These are phyloP conservation scores for Penicillium sp. DNA, from an alignment of 2,329 filamentous ascomycete species.

Conservation along the genomic window DNA sequence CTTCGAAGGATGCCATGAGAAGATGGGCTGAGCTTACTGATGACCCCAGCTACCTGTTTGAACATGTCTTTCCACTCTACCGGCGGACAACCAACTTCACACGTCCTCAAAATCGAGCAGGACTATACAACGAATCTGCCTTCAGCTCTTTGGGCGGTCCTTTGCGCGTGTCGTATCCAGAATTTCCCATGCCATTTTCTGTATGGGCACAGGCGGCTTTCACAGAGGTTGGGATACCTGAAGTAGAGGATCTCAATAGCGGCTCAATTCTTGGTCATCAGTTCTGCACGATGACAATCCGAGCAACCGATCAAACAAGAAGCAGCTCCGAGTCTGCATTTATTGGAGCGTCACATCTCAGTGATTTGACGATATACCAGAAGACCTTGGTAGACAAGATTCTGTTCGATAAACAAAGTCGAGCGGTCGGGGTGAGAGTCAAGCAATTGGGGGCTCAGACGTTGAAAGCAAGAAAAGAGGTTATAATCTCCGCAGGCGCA, in stretches of 20 bases:
- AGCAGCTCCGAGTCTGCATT: slow-evolving; percentile 50
- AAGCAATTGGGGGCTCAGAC: slow-evolving; percentile 38
- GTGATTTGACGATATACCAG: slow-evolving; percentile 45
- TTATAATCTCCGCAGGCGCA: slow-evolving; percentile 52
- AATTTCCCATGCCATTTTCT: slow-evolving; percentile 40
- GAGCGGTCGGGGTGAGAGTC: slow-evolving; percentile 50
- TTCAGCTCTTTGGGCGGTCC: slow-evolving; percentile 37
- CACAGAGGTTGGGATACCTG: slow-evolving; percentile 42
- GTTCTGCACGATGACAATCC: slow-evolving; percentile 49
- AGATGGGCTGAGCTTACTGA: slow-evolving; percentile 34
- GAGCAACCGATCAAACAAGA: slow-evolving; percentile 48
- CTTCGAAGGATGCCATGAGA: slow-evolving; percentile 27
- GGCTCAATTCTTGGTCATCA: slow-evolving; percentile 45
- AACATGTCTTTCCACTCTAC: slow-evolving; percentile 31
- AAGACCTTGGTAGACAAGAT: slow-evolving; percentile 49
- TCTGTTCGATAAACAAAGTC: slow-evolving; percentile 50
- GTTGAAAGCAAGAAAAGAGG: slow-evolving; percentile 52
- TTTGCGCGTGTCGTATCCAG: slow-evolving; percentile 45
- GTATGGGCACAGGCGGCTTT: slow-evolving; percentile 41
- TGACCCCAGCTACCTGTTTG: slow-evolving; percentile 34
- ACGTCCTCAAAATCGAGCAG: slow-evolving; percentile 18
- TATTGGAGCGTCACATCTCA: slow-evolving; percentile 22
- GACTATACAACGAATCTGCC: slow-evolving; percentile 23
- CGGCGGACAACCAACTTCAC: slow-evolving; percentile 30
- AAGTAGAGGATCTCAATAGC: slow-evolving; percentile 42